These are phyloP conservation scores for Raffaelea arxii DNA, from an alignment of 2,329 filamentous ascomycete species.

Conservation along the genomic window DNA sequence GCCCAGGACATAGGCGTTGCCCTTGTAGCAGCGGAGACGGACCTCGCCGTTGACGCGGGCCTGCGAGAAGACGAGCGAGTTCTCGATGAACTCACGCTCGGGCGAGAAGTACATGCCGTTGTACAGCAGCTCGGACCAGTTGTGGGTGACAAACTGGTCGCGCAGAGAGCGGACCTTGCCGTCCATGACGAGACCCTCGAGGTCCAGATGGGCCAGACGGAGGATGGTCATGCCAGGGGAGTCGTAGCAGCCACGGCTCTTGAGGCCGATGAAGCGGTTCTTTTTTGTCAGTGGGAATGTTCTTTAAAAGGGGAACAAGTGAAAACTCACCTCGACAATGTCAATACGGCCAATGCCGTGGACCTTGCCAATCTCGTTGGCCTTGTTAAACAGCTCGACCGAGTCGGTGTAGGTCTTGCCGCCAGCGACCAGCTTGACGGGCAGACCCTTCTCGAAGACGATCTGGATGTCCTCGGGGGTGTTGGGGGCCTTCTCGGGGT, in stretches of 20 bases:
- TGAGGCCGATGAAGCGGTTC: constrained; percentile 62
- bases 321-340: constrained; percentile 51
- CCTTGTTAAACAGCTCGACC: constrained; percentile 61
- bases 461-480: constrained; percentile 62
- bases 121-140: constrained; percentile 36
- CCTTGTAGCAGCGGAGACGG: constrained; percentile 28
- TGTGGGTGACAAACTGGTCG: constrained; percentile 46
- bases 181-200: constrained; percentile 42
- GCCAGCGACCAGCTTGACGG: constrained; percentile 43
- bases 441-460: constrained; percentile 66
- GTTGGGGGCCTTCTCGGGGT: constrained; percentile 61
- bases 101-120: constrained; percentile 43
- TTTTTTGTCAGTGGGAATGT: constrained; percentile 4
- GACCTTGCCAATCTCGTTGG: constrained; percentile 61
- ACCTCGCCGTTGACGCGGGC: constrained; percentile 36
- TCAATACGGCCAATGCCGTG: constrained; percentile 74
- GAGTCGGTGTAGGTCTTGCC: constrained; percentile 56
- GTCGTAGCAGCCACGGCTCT: constrained; percentile 76
- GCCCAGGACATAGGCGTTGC: constrained; percentile 33
- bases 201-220: constrained; percentile 34
- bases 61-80: constrained; percentile 51
- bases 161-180: constrained; percentile 46
- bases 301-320: background rate
- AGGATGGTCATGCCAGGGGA: constrained; percentile 40
- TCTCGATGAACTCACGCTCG: constrained; percentile 48